Evolutionary conservation across 2,329 filamentous ascomycete genomes (phyloP).

Genomic region (Phyllachora maydis): DNA sequence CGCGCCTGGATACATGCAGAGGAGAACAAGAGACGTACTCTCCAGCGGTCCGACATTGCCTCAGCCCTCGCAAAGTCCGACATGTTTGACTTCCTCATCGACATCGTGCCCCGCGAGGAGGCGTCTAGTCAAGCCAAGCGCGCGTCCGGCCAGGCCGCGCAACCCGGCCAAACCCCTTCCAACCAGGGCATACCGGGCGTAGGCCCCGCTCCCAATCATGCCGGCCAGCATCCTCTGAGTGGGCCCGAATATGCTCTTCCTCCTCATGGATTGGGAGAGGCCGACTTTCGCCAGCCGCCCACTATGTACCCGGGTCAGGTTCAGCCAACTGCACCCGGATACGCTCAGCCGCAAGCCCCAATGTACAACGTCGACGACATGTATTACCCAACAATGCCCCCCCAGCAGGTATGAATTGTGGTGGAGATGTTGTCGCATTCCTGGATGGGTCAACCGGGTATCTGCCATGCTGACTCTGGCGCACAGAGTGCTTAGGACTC

Average conservation of each 20-base stretch:
- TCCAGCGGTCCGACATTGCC: slow-evolving; percentile 92
- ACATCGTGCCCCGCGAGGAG: slow-evolving; percentile 93
- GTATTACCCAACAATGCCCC: slow-evolving; percentile 69
- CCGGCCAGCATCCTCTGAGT: slow-evolving; percentile 33
- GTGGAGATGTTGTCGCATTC: too few relatives aligned
- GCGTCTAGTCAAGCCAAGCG: slow-evolving; percentile 72
- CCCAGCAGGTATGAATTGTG: slow-evolving; percentile 60
- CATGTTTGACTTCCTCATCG: slow-evolving; percentile 99
- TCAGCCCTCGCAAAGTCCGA: slow-evolving; percentile 91
- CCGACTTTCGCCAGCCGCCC: slow-evolving; percentile 61
- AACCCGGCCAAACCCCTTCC: too few relatives aligned
- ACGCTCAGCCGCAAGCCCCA: slow-evolving; percentile 56
- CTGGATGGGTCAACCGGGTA: too few relatives aligned
- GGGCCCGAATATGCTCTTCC: slow-evolving; percentile 39
- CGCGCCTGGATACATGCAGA: slow-evolving; percentile 98
- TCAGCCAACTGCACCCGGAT: slow-evolving; percentile 50
- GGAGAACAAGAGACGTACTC: slow-evolving; percentile 90
- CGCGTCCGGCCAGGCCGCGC: slow-evolving; percentile 21
- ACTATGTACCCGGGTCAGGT: slow-evolving; percentile 70
- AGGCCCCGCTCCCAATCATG: slow-evolving; percentile 33
- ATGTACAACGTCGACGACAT: slow-evolving; percentile 79
- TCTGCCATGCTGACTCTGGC: too few relatives aligned
- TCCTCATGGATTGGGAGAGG: slow-evolving; percentile 43
- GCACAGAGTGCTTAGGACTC: too few relatives aligned
- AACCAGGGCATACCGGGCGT: slow-evolving; percentile 24